phyloP scores from a whole-genome alignment of 2,329 filamentous ascomycete species.

The Pseudonectria foliicola region DNA sequence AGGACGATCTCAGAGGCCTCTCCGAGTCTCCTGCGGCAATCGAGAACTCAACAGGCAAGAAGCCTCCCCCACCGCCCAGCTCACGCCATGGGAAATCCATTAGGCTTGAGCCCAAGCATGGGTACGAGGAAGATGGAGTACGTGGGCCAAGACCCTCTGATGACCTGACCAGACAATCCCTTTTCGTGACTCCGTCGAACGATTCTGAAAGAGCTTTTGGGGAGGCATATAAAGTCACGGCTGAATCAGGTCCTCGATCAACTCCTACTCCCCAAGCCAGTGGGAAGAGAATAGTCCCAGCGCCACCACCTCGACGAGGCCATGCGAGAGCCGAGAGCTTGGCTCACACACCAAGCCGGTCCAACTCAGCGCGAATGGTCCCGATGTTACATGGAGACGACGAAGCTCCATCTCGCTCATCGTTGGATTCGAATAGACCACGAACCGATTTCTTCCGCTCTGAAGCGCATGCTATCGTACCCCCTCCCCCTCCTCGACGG shows the following conservation, averaged over 20 bases:
- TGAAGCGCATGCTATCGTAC: constrained; percentile 38
- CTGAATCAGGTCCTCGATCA: constrained; percentile 46
- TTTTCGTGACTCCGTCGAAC: too few species aligned
- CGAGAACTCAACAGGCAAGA: constrained; percentile 37
- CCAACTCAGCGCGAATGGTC: constrained; percentile 7
- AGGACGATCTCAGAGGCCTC: constrained; percentile 15
- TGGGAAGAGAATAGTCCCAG: constrained; percentile 38
- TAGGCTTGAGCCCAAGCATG: constrained; percentile 36
- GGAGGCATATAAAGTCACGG: constrained; percentile 47
- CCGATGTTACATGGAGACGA: constrained; percentile 22
- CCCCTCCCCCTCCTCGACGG: constrained; percentile 50
- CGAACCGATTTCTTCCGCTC: constrained; percentile 39
- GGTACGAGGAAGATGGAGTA: constrained; percentile 19
- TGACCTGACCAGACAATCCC: too few species aligned
- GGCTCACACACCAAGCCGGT: constrained; percentile 12
- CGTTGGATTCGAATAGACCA: constrained; percentile 42
- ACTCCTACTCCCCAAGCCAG: constrained; percentile 26
- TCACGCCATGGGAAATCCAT: constrained; percentile 75
- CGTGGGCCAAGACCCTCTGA: constrained; percentile 14
- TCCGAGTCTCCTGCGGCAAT: constrained; percentile 24
- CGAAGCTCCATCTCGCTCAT: constrained; percentile 39
- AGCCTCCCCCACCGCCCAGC: constrained; percentile 63
- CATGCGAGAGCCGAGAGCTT: constrained; percentile 42
- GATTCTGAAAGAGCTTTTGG: constrained; percentile 37
- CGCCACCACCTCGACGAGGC: constrained; percentile 43